Conservation (phyloP, 2,329 filamentous ascomycete species). For the Colletotrichum tofieldiae region DNA sequence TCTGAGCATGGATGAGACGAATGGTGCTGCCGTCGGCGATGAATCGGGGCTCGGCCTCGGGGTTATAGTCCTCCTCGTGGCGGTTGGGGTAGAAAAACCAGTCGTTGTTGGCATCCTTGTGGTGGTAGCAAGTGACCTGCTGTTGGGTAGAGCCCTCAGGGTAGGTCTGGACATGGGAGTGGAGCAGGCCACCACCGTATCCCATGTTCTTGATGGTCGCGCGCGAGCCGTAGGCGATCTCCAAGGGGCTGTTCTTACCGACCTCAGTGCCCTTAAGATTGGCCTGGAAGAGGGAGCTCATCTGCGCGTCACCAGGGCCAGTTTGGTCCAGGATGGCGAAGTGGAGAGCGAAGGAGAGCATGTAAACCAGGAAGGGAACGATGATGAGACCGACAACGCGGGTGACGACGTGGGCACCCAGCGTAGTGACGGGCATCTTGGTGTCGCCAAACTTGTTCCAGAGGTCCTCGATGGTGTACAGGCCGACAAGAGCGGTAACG, state of each 20-base stretch:
- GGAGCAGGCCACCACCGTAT: conserved; percentile 94
- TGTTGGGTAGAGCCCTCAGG: conserved; percentile 95
- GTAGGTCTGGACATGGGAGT: conserved; percentile 97
- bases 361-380: conserved; percentile 91
- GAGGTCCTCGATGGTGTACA: conserved; percentile 96
- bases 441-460: conserved; percentile 98
- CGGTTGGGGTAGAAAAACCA: conserved; percentile 99
- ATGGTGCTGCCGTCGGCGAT: conserved; percentile 84
- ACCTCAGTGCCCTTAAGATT: conserved; percentile 95
- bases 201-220: conserved; percentile 99
- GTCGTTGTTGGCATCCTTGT: conserved; percentile 99
- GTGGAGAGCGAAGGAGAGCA: conserved; percentile 95
- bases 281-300: conserved; percentile 99
- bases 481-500: conserved; percentile 91
- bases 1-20: conserved; percentile 93
- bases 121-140: conserved; percentile 99
- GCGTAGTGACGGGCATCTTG: conserved; percentile 84
- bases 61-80: conserved; percentile 79
- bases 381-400: conserved; percentile 90
- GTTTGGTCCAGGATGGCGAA: conserved; percentile 94
- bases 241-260: conserved; percentile 93
- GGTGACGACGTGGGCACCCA: conserved; percentile 84
- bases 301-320: conserved; percentile 98
- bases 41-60: conserved; percentile 80
- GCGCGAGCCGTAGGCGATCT: conserved; percentile 90